phyloP scores from a whole-genome alignment of 2,329 filamentous ascomycete species.

The Paecilomyces sp. region DNA sequence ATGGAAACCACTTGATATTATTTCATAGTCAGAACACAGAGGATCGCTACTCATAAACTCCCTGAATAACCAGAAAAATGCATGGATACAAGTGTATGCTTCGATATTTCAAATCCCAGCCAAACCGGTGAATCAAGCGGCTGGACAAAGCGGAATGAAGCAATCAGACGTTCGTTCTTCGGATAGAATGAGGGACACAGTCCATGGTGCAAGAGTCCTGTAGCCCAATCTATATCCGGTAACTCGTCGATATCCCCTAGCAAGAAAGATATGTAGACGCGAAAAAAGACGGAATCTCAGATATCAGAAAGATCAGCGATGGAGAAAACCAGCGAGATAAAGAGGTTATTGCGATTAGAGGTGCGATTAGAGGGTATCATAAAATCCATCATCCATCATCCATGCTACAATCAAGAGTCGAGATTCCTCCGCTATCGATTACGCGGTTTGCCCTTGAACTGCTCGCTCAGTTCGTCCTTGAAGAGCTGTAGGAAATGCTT shows the following conservation, averaged over 20 bases:
- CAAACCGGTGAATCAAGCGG: conserved; percentile 4
- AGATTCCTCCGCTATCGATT: conserved; percentile 15
- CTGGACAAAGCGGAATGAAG: conserved; percentile 14
- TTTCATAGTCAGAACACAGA: no score
- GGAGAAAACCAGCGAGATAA: background rate
- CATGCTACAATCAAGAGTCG: conserved; percentile 2
- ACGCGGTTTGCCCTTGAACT: conserved; percentile 30
- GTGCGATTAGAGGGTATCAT: conserved; percentile 15
- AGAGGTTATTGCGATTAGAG: conserved; percentile 6
- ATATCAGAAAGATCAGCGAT: background rate
- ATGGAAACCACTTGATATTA: no score
- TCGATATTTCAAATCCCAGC: conserved; percentile 11
- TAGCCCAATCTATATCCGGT: conserved; percentile 18
- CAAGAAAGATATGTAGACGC: background rate
- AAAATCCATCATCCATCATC: background rate
- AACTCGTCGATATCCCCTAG: background rate
- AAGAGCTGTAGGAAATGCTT: conserved; percentile 31
- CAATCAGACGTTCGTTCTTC: conserved; percentile 13
- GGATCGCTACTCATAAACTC: no score
- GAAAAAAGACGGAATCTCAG: background rate
- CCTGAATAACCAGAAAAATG: background rate
- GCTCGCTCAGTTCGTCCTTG: conserved; percentile 36
- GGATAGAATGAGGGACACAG: conserved; percentile 18
- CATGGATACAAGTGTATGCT: conserved; percentile 7
- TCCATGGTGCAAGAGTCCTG: conserved; percentile 10